phyloP scores from a whole-genome alignment of 73 alveolate genomes.

The Tetrahymena malaccensis region DNA sequence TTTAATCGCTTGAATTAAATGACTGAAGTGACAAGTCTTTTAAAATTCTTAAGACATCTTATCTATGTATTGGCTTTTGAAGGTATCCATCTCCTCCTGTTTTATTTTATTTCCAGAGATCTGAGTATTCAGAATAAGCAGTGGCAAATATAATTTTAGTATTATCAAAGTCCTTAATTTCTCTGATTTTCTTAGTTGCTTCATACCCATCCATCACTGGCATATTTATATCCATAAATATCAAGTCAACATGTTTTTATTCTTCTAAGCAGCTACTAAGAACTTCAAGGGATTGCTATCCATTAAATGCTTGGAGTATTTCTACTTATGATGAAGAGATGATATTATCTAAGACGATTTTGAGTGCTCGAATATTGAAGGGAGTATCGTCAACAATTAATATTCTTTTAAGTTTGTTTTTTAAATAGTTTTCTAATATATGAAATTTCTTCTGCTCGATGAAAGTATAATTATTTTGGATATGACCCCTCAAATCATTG shows the following conservation, averaged over 20 bases:
- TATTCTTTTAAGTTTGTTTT: neutral
- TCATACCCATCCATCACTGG: constrained; percentile 40
- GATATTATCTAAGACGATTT: neutral
- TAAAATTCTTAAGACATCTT: neutral
- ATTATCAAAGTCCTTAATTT: neutral
- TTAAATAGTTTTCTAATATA: neutral
- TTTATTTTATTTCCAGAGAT: neutral
- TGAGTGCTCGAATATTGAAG: neutral
- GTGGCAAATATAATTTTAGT: neutral
- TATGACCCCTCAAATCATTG: neutral
- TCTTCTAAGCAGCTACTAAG: neutral
- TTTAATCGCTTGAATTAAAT: neutral
- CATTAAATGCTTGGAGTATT: constrained; percentile 23
- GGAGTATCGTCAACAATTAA: neutral
- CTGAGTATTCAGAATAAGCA: neutral
- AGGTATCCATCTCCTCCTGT: neutral
- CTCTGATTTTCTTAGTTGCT: constrained; percentile 8
- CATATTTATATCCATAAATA: constrained; percentile 40
- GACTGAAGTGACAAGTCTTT: neutral
- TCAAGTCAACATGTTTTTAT: neutral
- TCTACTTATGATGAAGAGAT: neutral
- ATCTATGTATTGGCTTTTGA: neutral
- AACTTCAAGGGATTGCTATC: constrained; percentile 4
- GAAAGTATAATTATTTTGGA: neutral
- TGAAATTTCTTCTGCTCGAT: neutral